Evolutionary conservation across 1,139 yeast genomes (phyloP), one percentile per base, ranked within the genome.

Genomic region (Hyphopichia buzzinii): DNA sequence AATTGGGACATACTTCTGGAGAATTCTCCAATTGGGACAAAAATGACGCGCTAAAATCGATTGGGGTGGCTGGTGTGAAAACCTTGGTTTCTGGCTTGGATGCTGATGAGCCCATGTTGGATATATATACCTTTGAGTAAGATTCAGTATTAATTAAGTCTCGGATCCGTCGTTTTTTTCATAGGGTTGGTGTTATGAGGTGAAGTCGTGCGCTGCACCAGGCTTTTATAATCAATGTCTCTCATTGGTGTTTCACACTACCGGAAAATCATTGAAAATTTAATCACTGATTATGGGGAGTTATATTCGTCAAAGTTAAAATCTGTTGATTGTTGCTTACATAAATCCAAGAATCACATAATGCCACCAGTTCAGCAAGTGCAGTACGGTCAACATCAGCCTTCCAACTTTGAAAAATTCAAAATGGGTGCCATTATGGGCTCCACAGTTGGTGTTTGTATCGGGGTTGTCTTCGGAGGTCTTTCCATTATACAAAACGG

Each of bases 361-460:
- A 85, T 85, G 95, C 95, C 95, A 49, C 95, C 95, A 63, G 87
- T 82, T 49, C 90, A 79, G 62, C 88, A 82, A 63, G 75, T 77
- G 46, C 84, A 80, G 56, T 80, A 77, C 55, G 79, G 71, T 34
- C 82, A 75, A 44, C 92, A 84, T 49, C 88, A 84, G 57, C 95
- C 94, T 40, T 84, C 96, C 34, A 81, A 84, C 64, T 89, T 89
- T 67, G 96, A 92, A 44, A 92, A 90, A 68, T 86, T 92, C 77
- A 92, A 92, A 67, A 94, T 92, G 97, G 98, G 98, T 39, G 84
- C 90, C 45, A 70, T 90, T 67, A 94, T 92, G 97, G 98, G 98
- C 39, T 71, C 92, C 33, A 83, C 96, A 17, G 97, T 89, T 23
- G 98, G 98, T 42, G 95, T 90, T 14, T 94, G 95, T 57, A 90